Evolutionary conservation across 2,329 filamentous ascomycete species (phyloP), one percentile per base, ranked within the genome.

Genomic region (Colletotrichum sidae): DNA sequence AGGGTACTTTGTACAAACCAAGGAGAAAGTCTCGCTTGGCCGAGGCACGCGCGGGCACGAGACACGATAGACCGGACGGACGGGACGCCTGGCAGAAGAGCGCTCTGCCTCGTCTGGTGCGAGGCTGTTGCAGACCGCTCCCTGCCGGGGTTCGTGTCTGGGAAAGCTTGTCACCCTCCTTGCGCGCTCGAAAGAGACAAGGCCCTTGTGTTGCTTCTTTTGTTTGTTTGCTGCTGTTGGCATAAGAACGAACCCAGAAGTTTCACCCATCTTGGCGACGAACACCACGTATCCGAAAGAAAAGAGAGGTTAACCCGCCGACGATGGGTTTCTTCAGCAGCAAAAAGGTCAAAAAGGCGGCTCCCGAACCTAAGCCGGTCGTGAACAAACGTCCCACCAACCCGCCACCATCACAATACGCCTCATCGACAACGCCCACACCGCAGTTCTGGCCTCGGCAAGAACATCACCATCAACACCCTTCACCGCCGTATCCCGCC

Each of bases 301-400:
- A 37, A 53, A 38, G 13, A 38, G 6, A 5, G 11, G 6, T 50
- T 64, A 33, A 65, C 55, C 49, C 35, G 11, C 8, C 17, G 8
- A 68, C 54, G 35, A 76, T 76, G 74, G 73, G 74, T 39, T 73
- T 72, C 70, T 74, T 75, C 67, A 69, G 69, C 60, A 70, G 69
- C 57, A 72, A 65, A 50, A 74, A 71, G 68, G 55, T 60, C 42
- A 71, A 69, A 42, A 69, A 68, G 56, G 54, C 69, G 10, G 69
- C 64, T 45, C 68, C 69, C 13, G 46, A 42, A 15, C 62, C 51
- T 34, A 51, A 49, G 10, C 58, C 46, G 17, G 68, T 70, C 15
- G 67, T 70, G 35, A 73, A 69, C 57, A 64, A 70, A 38, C 57
- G 56, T 64, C 8, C 65, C 55, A 11, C 66, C 50, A 9, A 46